Conservation (phyloP, 495 filamentous ascomycete species). For the Ramalina intermedia region DNA sequence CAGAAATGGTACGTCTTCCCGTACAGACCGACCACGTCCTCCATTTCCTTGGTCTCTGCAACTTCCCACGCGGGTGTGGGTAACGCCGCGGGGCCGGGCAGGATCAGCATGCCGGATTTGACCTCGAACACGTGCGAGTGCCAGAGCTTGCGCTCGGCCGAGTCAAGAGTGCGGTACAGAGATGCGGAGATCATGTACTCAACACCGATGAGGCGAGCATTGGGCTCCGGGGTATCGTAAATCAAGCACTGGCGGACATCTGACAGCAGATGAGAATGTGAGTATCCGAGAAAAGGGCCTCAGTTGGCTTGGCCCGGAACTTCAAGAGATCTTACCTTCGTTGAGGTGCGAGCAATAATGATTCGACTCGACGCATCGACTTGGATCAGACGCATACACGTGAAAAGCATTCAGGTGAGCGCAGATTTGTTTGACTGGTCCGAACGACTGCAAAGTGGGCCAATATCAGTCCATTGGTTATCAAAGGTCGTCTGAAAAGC, state of each 20-base stretch:
- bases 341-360: slow-evolving; percentile 78
- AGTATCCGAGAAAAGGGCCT: background rate
- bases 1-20: slow-evolving; percentile 88
- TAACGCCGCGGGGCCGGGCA: slow-evolving; percentile 51
- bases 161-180: slow-evolving; percentile 49
- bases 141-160: slow-evolving; percentile 59
- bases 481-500: background rate
- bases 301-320: background rate
- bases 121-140: slow-evolving; percentile 79
- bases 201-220: slow-evolving; percentile 66
- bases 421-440: slow-evolving; percentile 62
- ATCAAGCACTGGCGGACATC: slow-evolving; percentile 73
- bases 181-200: slow-evolving; percentile 82
- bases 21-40: slow-evolving; percentile 53
- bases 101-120: slow-evolving; percentile 71
- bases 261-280: background rate
- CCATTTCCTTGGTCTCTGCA: slow-evolving; percentile 71
- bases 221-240: slow-evolving; percentile 52
- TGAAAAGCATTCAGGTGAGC: slow-evolving; percentile 81
- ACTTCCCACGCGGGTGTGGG: slow-evolving; percentile 50
- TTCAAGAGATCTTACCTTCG: slow-evolving; percentile 29
- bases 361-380: slow-evolving; percentile 57
- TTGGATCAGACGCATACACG: slow-evolving; percentile 55
- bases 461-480: background rate
- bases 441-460: slow-evolving; percentile 38